Evolutionary conservation across 345 rosid species (phyloP), one percentile per base, ranked within the genome.

Genomic region (Populus deltoides): DNA sequence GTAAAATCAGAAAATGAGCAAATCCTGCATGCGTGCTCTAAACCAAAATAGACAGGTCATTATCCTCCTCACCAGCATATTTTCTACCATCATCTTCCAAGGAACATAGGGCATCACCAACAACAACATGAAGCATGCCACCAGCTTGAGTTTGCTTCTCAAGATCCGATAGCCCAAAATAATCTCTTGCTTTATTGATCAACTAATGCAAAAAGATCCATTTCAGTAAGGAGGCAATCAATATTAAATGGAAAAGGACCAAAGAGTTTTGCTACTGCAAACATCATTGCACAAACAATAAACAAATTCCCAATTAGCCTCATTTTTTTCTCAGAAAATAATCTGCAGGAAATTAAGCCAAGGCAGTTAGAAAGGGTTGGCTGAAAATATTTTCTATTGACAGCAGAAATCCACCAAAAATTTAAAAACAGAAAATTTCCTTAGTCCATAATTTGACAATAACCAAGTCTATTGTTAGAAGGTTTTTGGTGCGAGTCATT

Each of bases 81-180:
- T 72, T 80, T 83, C 79, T 83, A 62, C 79, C 63, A 81, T 73
- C 81, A 81, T 74, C 80, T 74, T 45, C 70, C 63, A 73, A 57
- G 68, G 90, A 84, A 59, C 86, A 78, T 47, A 93, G 87, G 31
- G 87, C 97, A 78, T 94, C 94, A 27, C 86, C 97, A 67, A 89
- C 75, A 77, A 7, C 87, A 84, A 94, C 86, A 47, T 68, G 55
- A 68, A 94, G 90, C n/a, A 74, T 36, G 66, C 97, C 97, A 3
- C 93, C 91, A 70, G 83, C 77, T 67, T 81, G 45, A 74, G 86
- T 91, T 8, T 77, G 82, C 78, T 75, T 85, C 85, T 93, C 98
- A 68, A 93, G 86, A 35, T 86, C 92, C 24, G 95, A 90, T 36
- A 92, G 83, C 27, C 89, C 94, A 38, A 93, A 87, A 85, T 85